Conservation (phyloP, 768 basidiomycete species). For the Roridomyces roridus region DNA sequence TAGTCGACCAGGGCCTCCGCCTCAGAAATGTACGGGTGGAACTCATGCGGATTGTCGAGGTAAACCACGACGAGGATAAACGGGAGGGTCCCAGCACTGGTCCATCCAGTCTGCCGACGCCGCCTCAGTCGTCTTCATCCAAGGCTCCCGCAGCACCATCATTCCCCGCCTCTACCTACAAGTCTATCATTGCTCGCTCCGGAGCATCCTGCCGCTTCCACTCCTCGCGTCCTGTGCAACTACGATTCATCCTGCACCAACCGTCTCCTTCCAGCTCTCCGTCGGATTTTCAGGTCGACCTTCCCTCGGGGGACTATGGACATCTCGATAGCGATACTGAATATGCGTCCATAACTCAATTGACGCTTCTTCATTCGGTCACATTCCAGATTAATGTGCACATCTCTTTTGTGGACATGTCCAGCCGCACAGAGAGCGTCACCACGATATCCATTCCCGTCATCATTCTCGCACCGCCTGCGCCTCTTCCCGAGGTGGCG, state of each 20-base stretch:
- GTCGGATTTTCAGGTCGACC: conserved; percentile 48
- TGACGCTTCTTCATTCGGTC: conserved; percentile 83
- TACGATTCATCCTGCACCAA: conserved; percentile 84
- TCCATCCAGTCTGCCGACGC: conserved; percentile 23
- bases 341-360: conserved; percentile 79
- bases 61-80: conserved; percentile 49
- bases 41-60: conserved; percentile 70
- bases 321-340: conserved; percentile 64
- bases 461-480: conserved; percentile 73
- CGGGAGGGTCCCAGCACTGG: conserved; percentile 39
- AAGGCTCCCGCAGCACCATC: conserved; percentile 47
- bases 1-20: conserved; percentile 72
- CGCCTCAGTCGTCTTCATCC: conserved; percentile 40
- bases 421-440: conserved; percentile 69
- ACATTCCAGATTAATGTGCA: conserved; percentile 77
- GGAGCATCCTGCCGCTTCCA: conserved; percentile 95
- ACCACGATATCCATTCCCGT: conserved; percentile 73
- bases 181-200: conserved; percentile 75
- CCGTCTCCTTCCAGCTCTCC: conserved; percentile 57
- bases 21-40: conserved; percentile 84
- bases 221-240: conserved; percentile 69
- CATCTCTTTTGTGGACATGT: conserved; percentile 78
- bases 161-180: conserved; percentile 49
- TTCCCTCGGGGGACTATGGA: conserved; percentile 49
- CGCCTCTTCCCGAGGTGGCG: conserved; percentile 83